A percentile compares a stretch with the other conserved stretches of the same genome.
These are phyloP conservation scores for Rhynchosporium graminicola DNA, from an alignment of 2,329 filamentous ascomycete species.

Conservation along the genomic window DNA sequence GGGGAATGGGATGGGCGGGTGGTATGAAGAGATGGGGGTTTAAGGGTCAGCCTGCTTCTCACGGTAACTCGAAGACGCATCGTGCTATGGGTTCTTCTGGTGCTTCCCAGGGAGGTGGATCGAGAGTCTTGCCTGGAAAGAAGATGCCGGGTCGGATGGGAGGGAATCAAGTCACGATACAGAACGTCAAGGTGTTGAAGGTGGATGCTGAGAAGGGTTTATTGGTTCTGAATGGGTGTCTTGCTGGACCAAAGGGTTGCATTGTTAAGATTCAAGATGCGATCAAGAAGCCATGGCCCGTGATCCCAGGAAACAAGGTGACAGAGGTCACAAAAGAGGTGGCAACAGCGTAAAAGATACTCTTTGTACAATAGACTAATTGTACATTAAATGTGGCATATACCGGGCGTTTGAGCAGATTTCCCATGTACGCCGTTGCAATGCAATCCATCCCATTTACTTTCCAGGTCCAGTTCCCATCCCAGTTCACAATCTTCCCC, in stretches of 20 bases:
- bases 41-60: constrained; percentile 81
- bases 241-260: constrained; percentile 86
- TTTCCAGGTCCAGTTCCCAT: background rate
- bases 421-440: constrained; percentile 30
- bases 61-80: constrained; percentile 95
- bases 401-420: constrained; percentile 34
- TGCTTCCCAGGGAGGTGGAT: constrained; percentile 87
- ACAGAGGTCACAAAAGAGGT: constrained; percentile 49
- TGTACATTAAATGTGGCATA: constrained; percentile 39
- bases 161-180: constrained; percentile 80
- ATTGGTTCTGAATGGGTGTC: constrained; percentile 81
- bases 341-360: constrained; percentile 40
- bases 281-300: constrained; percentile 79
- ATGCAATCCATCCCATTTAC: constrained; percentile 25
- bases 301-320: constrained; percentile 53
- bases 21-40: constrained; percentile 98
- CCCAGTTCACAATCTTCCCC: constrained; percentile 11
- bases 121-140: constrained; percentile 91
- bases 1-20: constrained; percentile 92
- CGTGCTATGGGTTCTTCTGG: constrained; percentile 88
- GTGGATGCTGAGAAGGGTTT: constrained; percentile 86
- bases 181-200: constrained; percentile 87
- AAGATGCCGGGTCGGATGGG: constrained; percentile 98
- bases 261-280: constrained; percentile 87
- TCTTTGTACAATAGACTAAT: constrained; percentile 27